Conservation (phyloP, 495 filamentous ascomycete genomes). For the Podospora fimiseda region DNA sequence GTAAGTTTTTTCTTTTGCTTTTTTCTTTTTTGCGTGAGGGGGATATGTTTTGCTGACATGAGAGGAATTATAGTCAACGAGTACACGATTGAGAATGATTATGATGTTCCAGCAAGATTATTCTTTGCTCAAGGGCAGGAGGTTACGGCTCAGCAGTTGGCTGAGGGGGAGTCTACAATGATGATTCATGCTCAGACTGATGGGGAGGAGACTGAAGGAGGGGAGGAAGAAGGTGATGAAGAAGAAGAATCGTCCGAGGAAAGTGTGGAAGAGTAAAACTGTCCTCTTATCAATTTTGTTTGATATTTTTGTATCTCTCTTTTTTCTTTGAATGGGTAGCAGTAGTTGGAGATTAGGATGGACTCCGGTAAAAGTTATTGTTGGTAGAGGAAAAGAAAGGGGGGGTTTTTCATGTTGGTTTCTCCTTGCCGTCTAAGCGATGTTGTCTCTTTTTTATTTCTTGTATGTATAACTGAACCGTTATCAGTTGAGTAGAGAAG, state of each 20-base stretch:
- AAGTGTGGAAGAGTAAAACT: neutral
- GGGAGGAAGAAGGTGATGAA: conserved; percentile 6
- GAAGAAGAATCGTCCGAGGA: conserved; percentile 6
- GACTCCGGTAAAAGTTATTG: too few species aligned
- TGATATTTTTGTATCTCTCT: neutral
- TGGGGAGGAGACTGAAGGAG: conserved; percentile 7
- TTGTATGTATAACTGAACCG: too few species aligned
- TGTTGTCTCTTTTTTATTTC: too few species aligned
- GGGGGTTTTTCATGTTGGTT: too few species aligned
- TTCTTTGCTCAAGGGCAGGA: conserved; percentile 84
- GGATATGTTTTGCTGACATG: neutral
- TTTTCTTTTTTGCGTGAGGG: too few species aligned
- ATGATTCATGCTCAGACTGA: neutral
- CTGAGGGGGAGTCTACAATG: neutral
- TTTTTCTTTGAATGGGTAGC: neutral
- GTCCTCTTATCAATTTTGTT: too few species aligned
- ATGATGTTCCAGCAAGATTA: conserved; percentile 58
- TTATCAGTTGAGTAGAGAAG: too few species aligned
- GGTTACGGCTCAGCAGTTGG: conserved; percentile 16
- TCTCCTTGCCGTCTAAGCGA: too few species aligned
- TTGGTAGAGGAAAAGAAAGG: too few species aligned
- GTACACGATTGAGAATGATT: conserved; percentile 74
- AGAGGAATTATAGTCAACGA: conserved; percentile 60
- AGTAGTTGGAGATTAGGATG: too few species aligned
- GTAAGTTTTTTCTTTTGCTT: conserved; percentile 47